Percentiles rank a stretch among this genome's conserved stretches.
Conservation (phyloP, 2,329 filamentous ascomycete species). For the Verticillium isaacii region DNA sequence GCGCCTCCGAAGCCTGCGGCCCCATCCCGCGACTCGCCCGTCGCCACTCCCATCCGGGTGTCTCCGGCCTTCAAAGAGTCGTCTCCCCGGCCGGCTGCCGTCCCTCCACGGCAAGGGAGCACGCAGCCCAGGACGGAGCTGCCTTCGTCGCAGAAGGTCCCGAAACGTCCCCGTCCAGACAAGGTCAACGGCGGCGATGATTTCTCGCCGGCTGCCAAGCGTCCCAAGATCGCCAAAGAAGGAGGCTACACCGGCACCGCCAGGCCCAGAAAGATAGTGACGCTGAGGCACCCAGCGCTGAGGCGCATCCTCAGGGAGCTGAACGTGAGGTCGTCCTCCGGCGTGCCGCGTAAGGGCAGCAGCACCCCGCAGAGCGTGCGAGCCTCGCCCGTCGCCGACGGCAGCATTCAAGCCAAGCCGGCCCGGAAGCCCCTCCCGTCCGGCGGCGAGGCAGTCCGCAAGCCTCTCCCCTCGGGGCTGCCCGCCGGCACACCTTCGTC, state of each 20-base stretch:
- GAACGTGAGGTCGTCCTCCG: slow-evolving; percentile 1
- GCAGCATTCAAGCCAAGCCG: slow-evolving; percentile 27
- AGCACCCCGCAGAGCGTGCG: slow-evolving; percentile 6
- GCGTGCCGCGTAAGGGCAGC: slow-evolving; percentile 5
- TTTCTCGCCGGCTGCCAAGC: slow-evolving; percentile 29
- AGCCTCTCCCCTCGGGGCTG: slow-evolving; percentile 21
- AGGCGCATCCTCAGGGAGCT: slow-evolving; percentile 25
- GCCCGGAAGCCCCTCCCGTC: slow-evolving; percentile 29
- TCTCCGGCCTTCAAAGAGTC: neutral
- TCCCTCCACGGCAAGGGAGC: neutral
- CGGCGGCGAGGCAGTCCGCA: slow-evolving; percentile 20
- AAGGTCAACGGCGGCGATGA: slow-evolving; percentile 28
- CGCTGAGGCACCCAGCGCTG: slow-evolving; percentile 27
- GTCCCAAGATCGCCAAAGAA: slow-evolving; percentile 27
- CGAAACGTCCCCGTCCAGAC: slow-evolving; percentile 32
- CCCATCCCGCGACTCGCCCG: neutral
- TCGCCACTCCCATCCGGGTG: slow-evolving; percentile 3
- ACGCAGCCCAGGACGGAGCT: slow-evolving; percentile 7
- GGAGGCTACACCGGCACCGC: slow-evolving; percentile 14
- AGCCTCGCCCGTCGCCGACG: slow-evolving; percentile 17
- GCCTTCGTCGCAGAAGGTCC: slow-evolving; percentile 8
- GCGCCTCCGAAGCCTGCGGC: neutral
- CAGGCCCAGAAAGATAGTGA: slow-evolving; percentile 28
- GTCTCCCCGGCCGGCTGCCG: neutral
- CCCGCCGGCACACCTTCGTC: slow-evolving; percentile 4